A percentile compares a stretch with the other conserved stretches of the same genome.
Evolutionary conservation across 768 basidiomycete species (phyloP).

Genomic region (Tulasnella sp.): DNA sequence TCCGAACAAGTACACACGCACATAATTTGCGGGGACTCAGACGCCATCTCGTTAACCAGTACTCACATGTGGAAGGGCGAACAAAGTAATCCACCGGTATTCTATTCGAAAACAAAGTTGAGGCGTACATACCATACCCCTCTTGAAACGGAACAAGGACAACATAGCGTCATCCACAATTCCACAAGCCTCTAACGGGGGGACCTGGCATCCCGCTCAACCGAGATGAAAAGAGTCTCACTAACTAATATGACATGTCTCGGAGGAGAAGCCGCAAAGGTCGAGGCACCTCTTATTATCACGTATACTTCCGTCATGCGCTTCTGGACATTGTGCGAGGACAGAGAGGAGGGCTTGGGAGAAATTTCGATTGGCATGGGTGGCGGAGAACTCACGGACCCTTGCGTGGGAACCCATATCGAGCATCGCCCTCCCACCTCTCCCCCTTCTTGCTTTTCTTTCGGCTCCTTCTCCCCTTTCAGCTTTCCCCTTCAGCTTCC

Average conservation of each 20-base stretch:
- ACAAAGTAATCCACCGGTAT: neutral
- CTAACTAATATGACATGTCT: neutral
- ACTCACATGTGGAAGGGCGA: neutral
- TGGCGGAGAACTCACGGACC: slow-evolving; percentile 3
- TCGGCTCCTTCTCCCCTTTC: neutral
- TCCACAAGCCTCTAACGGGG: neutral
- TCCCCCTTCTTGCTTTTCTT: neutral
- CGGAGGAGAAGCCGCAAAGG: neutral
- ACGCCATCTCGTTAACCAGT: neutral
- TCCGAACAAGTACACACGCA: neutral
- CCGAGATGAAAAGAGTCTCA: neutral
- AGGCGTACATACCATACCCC: no score
- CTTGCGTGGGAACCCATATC: neutral
- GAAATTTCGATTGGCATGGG: neutral
- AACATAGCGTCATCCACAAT: neutral
- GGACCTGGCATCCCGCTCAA: neutral
- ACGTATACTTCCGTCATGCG: neutral
- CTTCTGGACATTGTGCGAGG: neutral
- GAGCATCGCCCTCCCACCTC: neutral
- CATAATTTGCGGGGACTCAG: no score
- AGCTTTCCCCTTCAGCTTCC: neutral
- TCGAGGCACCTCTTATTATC: neutral
- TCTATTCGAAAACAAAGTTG: neutral
- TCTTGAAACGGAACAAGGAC: neutral
- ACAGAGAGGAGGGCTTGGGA: neutral